phyloP scores from a whole-genome alignment of 108 stramenopile species.

The Fragilaria crotonensis region DNA sequence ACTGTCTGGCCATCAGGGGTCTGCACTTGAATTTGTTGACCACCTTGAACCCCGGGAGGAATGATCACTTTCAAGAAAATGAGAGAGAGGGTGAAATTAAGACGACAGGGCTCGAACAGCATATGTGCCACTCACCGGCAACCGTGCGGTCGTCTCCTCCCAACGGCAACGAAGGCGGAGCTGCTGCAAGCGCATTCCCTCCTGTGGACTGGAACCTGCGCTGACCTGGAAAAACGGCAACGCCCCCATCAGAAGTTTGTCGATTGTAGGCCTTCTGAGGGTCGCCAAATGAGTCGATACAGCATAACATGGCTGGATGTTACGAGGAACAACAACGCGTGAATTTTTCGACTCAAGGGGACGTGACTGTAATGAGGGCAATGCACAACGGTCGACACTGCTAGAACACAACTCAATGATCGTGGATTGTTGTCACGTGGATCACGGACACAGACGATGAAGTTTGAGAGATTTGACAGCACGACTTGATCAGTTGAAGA shows the following conservation, averaged over 20 bases:
- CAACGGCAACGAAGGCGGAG: not conserved
- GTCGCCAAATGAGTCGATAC: conserved; percentile 5
- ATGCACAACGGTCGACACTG: too few relatives aligned
- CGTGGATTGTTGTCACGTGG: too few relatives aligned
- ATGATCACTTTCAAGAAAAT: conserved; percentile 12
- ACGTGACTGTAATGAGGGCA: too few relatives aligned
- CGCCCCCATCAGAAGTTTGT: conserved; percentile 6
- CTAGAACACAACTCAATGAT: too few relatives aligned
- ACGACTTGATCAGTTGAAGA: too few relatives aligned
- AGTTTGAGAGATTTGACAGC: too few relatives aligned
- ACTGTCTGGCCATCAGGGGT: conserved; percentile 23
- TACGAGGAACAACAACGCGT: too few relatives aligned
- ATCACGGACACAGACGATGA: too few relatives aligned
- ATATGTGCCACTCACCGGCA: not conserved
- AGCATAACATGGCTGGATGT: conserved; percentile 8
- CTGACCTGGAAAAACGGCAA: conserved; percentile 18
- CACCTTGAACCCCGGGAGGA: conserved; percentile 16
- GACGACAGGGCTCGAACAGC: not conserved
- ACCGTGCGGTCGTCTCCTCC: not conserved
- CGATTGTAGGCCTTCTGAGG: conserved; percentile 9
- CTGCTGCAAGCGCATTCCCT: conserved; percentile 14
- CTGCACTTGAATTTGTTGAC: conserved; percentile 24
- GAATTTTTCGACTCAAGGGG: too few relatives aligned
- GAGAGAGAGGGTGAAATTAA: not conserved
- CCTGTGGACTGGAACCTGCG: conserved; percentile 15